phyloP scores from a whole-genome alignment of 2,329 filamentous ascomycete genomes.

The Hymenoscyphus scutula region DNA sequence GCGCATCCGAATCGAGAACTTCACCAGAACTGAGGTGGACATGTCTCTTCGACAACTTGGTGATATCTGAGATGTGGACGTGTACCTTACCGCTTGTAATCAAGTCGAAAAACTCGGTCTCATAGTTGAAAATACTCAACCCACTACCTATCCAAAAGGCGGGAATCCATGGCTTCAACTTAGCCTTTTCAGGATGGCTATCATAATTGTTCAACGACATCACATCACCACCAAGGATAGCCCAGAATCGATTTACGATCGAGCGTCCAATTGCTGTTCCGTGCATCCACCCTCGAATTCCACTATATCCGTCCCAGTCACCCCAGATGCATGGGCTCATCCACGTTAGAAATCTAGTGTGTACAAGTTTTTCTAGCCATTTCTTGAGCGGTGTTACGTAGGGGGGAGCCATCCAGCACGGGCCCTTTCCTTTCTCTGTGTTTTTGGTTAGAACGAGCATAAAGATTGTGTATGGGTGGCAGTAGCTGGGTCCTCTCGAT shows the following conservation, averaged over 20 bases:
- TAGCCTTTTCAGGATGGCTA: conserved; percentile 49
- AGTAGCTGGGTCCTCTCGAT: too few relatives aligned
- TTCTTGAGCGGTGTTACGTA: conserved; percentile 67
- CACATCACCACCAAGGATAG: conserved; percentile 54
- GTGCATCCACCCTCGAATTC: conserved; percentile 55
- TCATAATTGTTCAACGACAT: conserved; percentile 52
- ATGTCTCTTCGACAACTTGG: conserved; percentile 42
- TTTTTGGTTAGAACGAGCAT: neutral
- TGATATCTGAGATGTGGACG: conserved; percentile 53
- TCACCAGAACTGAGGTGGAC: conserved; percentile 53
- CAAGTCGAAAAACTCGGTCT: conserved; percentile 55
- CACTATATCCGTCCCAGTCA: conserved; percentile 56
- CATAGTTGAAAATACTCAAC: conserved; percentile 60
- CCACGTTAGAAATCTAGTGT: conserved; percentile 67
- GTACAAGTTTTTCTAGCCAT: conserved; percentile 66
- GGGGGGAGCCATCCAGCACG: conserved; percentile 55
- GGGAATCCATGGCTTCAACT: conserved; percentile 52
- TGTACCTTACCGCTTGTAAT: conserved; percentile 51
- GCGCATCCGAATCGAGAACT: conserved; percentile 46
- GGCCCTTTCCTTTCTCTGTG: conserved; percentile 51
- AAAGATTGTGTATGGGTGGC: too few relatives aligned
- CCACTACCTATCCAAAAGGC: conserved; percentile 53
- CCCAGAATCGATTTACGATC: conserved; percentile 58
- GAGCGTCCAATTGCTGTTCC: conserved; percentile 54
- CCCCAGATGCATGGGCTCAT: conserved; percentile 75